phyloP scores from a whole-genome alignment of 192 early-diverging fungal species.

The Backusella westeae region DNA sequence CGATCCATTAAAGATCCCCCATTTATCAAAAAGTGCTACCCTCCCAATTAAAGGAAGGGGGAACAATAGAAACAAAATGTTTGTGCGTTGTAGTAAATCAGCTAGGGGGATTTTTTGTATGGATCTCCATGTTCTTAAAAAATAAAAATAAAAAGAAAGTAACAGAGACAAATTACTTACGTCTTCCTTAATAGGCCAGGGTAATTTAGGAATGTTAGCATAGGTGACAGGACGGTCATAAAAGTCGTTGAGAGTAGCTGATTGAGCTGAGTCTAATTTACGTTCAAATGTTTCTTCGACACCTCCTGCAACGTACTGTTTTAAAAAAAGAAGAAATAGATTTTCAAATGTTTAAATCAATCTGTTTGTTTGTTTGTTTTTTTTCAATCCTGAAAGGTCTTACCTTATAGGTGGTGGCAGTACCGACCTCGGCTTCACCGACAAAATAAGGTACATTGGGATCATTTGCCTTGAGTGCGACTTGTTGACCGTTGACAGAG shows the following conservation, averaged over 20 bases:
- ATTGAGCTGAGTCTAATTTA: slow-evolving; percentile 19
- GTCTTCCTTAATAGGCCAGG: slow-evolving; percentile 36
- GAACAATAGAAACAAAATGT: not conserved
- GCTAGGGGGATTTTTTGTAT: not conserved
- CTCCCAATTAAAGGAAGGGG: not conserved
- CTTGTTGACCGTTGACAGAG: slow-evolving; percentile 31
- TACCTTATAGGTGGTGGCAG: slow-evolving; percentile 38
- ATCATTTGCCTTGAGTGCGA: slow-evolving; percentile 32
- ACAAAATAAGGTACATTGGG: slow-evolving; percentile 38
- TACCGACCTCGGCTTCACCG: slow-evolving; percentile 30
- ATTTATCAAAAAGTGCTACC: not conserved
- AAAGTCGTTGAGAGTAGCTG: slow-evolving; percentile 41
- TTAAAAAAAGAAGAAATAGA: not conserved
- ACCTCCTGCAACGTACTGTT: slow-evolving; percentile 37
- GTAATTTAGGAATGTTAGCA: slow-evolving; percentile 41
- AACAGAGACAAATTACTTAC: slow-evolving; percentile 11
- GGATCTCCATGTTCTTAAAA: not conserved
- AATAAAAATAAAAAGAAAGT: not conserved
- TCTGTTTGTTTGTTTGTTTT: not conserved
- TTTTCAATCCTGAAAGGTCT: not conserved
- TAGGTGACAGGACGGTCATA: slow-evolving; percentile 42
- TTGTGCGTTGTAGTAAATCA: slow-evolving; percentile 1
- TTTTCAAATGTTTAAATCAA: not conserved
- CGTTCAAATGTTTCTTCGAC: slow-evolving; percentile 41
- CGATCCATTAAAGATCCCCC: not conserved